Base-by-base conservation (phyloP, 1,284 basidiomycete genomes). In the Malassezia yamatoensis region DNA sequence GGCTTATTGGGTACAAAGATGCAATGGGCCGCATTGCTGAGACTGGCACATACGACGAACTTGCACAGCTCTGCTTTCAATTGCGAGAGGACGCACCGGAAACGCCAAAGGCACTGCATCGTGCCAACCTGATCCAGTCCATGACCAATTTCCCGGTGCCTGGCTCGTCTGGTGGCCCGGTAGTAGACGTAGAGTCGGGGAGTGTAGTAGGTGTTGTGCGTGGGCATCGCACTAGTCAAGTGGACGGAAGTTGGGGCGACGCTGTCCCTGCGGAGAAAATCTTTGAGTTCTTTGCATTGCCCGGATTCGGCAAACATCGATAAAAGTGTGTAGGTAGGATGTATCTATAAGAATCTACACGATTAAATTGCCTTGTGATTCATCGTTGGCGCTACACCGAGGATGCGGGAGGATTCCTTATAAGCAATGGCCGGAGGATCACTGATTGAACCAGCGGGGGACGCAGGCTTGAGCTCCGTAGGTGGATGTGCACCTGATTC, bases 141-240 rank as follows among this genome's bases (percentile, higher is more conserved):
- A 18, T 38, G 20, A 60, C 73, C 21, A 61, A 63, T 21, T 73
- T 82, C 6, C 85, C 85, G 9, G 81, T 82, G 0, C 79, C 81
- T 1, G 85, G 85, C 10, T 84, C 83, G 18, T 84, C 83, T 46
- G 85, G 85, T 8, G 84, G 84, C 0, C 84, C 85, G 0, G 81
- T 86, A 51, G 78, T 86, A 3, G 82, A 84, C 55, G 78, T 80
- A 51, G 79, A 81, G 62, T 81, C 77, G 36, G 84, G 84, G 2
- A 80, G 83, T 1, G 84, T 86, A 1, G 79, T 86, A 2, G 85
- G 84, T 0, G 77, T 86, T n/a, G 79, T 84, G 58, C 76, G 84
- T 5, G 84, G 84, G 3, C 80, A 80, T 37, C 78, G 81, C 66
- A 81, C 82, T 79, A 67, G 66, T 43, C 42, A 63, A 35, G 73